phyloP scores from a whole-genome alignment of 257 asterid species.

The Nicotiana knightiana region DNA sequence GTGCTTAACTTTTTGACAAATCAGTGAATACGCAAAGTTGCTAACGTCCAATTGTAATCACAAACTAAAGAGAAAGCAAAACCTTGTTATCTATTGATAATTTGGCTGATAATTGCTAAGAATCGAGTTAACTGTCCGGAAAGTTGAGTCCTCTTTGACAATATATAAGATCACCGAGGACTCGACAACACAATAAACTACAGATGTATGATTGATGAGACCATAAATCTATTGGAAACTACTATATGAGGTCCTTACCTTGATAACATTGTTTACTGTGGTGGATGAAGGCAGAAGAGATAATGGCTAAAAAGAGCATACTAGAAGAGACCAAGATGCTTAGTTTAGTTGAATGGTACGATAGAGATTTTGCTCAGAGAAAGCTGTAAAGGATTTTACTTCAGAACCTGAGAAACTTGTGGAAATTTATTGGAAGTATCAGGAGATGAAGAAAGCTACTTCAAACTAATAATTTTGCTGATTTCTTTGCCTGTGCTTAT shows the following conservation, averaged over 20 bases:
- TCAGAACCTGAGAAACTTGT: neutral
- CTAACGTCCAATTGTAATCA: too few species aligned
- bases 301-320: neutral
- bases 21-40: too few species aligned
- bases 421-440: neutral
- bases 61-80: too few species aligned
- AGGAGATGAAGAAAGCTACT: neutral
- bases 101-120: too few species aligned
- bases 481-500: neutral
- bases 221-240: neutral
- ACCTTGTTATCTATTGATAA: too few species aligned
- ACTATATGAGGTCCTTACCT: too few species aligned
- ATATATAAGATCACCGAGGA: too few species aligned
- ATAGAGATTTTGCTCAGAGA: neutral
- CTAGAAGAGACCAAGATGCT: slow-evolving; percentile 29
- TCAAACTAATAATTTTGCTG: neutral
- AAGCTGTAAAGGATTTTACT: slow-evolving; percentile 9
- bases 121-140: too few species aligned
- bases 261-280: slow-evolving; percentile 24
- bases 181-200: too few species aligned
- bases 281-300: slow-evolving; percentile 19
- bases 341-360: neutral
- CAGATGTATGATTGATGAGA: too few species aligned
- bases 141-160: too few species aligned
- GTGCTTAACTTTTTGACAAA: neutral